Base-by-base conservation (phyloP, 2,329 filamentous ascomycete genomes). In the Exophiala alcalophila region DNA sequence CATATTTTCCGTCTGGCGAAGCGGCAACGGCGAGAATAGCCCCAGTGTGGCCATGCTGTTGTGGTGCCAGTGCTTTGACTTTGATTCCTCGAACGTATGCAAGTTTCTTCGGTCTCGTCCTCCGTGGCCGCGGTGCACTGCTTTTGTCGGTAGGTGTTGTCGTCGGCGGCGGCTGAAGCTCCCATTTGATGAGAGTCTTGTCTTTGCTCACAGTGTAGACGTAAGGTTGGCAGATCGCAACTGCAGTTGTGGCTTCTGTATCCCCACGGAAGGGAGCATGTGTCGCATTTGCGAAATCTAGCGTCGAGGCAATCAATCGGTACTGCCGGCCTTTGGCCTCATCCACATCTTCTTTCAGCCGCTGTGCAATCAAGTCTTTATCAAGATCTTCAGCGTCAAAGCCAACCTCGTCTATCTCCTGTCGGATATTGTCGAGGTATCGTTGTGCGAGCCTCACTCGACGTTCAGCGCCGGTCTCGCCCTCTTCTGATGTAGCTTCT, bases 341-440 rank as follows among this genome's bases (percentile, higher is more conserved):
- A 38, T 92, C 81, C 29, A 92, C 86, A 62, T 97, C 92, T 67
- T 96, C 88, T 65, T 91, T 82, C 57, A 98, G 71, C 56, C 90
- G 75, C 64, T 94, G 86, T 28, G 91, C 89, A 58, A 98, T 90
- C 57, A 96, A 70, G 61, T 98, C 92, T 46, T 84, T 77, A 67
- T 97, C 92, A 45, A 98, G 86, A 39, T 97, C 87, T 56, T 84
- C 89, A 5, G 92, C 92, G 66, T 98, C 89, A 60, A 97, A 98
- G 26, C 89, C 92, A 39, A 76, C 77, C 52, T 88, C 84, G 56
- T 94, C 84, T 44, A 88, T 81, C 55, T 95, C 85, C 58, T 85
- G 78, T 58, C 84, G 81, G 50, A 96, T 81, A 61, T 94, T 95
- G 40, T 95, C 84, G 40, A 98, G 77, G 64, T 98, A 97, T 58